Evolutionary conservation across 2,329 filamentous ascomycete species (phyloP).

Genomic region (Colletotrichum neosansevieriae): DNA sequence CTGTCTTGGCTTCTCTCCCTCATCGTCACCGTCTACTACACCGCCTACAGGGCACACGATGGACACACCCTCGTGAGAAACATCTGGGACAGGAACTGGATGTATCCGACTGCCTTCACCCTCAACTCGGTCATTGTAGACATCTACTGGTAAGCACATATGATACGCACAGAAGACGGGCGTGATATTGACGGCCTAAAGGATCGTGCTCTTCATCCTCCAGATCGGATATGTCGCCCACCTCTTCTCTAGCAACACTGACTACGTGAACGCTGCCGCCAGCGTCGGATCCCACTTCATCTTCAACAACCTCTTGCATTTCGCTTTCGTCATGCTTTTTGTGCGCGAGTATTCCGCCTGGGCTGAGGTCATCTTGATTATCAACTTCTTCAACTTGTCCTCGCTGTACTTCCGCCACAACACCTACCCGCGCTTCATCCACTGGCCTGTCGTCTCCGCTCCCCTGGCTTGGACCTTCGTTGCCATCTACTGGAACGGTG

Average conservation of each 20-base stretch:
- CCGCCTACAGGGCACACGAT: conserved; percentile 72
- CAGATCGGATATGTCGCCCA: conserved; percentile 82
- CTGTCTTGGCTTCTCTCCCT: conserved; percentile 81
- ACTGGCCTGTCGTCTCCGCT: conserved; percentile 79
- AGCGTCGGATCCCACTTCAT: conserved; percentile 89
- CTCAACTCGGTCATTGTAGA: conserved; percentile 73
- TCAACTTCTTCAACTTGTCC: conserved; percentile 86
- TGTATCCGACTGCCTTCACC: conserved; percentile 78
- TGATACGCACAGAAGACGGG: not conserved
- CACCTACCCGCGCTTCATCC: conserved; percentile 78
- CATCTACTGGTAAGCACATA: conserved; percentile 77
- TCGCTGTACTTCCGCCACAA: conserved; percentile 85
- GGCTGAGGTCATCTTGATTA: conserved; percentile 79
- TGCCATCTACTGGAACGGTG: conserved; percentile 89
- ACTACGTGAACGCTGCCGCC: conserved; percentile 75
- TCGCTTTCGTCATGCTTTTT: conserved; percentile 87
- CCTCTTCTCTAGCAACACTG: conserved; percentile 76
- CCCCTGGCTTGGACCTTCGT: conserved; percentile 90
- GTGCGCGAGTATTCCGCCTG: conserved; percentile 80
- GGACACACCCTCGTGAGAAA: conserved; percentile 68
- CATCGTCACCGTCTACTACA: conserved; percentile 80
- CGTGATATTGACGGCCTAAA: conserved; percentile 47
- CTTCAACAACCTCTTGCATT: conserved; percentile 84
- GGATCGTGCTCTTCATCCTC: conserved; percentile 79
- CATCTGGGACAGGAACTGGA: conserved; percentile 81